Evolutionary conservation across 2,329 filamentous ascomycete species (phyloP), one percentile per base, ranked within the genome.

Genomic region (Thielaviopsis populi): DNA sequence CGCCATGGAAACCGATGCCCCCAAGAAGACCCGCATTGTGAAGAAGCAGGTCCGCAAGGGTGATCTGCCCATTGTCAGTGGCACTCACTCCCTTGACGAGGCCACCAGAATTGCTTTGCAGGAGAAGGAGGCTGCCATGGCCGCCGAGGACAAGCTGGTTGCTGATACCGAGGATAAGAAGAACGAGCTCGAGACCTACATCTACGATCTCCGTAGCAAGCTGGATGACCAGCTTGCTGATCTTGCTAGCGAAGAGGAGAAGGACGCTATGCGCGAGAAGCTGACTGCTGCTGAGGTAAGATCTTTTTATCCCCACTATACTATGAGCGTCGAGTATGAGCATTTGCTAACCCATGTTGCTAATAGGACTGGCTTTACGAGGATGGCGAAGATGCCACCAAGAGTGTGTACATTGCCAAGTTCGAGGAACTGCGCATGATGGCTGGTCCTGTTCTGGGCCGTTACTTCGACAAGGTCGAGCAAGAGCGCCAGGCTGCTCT

Each of bases 21-120:
- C 79, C 70, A 82, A 84, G 67, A 90, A 91, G 86, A 96, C 85
- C 63, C 87, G 92, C 74, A 97, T 96, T 80, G 89, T 99, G 70
- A 97, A 96, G 88, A 99, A 97, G 84, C 92, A 97, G 79, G 88
- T 96, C 69, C 89, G 92, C 76, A 97, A 96, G 82, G 94, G 94
- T 69, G 92, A 97, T 69, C 81, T 99, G 64, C 89, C 91, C 67
- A 87, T 99, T 69, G 85, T 88, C 65, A 82, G 88, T 67, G 91
- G 86, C 68, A 96, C 91, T 58, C 83, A 87, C 59, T 87, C 90
- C 43, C 81, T 96, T 65, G 91, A 96, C 67, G 75, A 83, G 60
- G 70, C 79, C 17, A 73, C 78, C 72, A 92, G 88, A 80, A 78
- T 84, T 67, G 72, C 79, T n/a, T 79, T 85, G 68, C 76, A 80